Percentiles rank a stretch among this genome's conserved stretches.
Conservation (phyloP, 148 eudicot genomes). For the Amaranthus cruentus region DNA sequence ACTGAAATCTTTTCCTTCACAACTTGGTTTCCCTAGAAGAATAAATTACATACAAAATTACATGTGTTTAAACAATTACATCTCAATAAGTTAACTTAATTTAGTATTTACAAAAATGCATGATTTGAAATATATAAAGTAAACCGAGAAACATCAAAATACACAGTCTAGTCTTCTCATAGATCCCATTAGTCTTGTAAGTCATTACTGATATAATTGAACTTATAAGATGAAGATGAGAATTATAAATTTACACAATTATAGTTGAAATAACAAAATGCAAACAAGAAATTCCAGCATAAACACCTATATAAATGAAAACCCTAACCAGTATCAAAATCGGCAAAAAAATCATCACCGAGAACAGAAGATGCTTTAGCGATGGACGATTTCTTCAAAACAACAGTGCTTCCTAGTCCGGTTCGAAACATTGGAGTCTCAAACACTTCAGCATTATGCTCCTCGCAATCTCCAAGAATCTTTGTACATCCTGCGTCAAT, state of each 20-base stretch:
- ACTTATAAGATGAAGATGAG: background rate
- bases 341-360: constrained; percentile 26
- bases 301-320: background rate
- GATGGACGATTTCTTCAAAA: constrained; percentile 46
- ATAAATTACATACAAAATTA: background rate
- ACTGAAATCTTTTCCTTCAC: constrained; percentile 20
- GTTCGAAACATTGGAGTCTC: constrained; percentile 41
- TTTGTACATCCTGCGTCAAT: constrained; percentile 40
- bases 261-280: background rate
- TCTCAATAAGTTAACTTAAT: too few relatives aligned
- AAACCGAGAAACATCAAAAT: too few relatives aligned
- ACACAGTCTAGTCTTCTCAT: too few relatives aligned
- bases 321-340: constrained; percentile 22
- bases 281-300: background rate
- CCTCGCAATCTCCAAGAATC: constrained; percentile 30
- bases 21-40: constrained; percentile 35
- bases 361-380: constrained; percentile 51
- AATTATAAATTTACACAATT: background rate
- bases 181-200: too few relatives aligned
- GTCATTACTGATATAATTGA: too few relatives aligned
- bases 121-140: too few relatives aligned
- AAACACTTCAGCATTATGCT: constrained; percentile 1
- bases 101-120: too few relatives aligned
- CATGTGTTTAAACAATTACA: too few relatives aligned
- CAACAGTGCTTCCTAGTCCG: constrained; percentile 50